These are phyloP conservation scores for Penicillium robsamsonii DNA, from an alignment of 495 filamentous ascomycete species.

Conservation along the genomic window DNA sequence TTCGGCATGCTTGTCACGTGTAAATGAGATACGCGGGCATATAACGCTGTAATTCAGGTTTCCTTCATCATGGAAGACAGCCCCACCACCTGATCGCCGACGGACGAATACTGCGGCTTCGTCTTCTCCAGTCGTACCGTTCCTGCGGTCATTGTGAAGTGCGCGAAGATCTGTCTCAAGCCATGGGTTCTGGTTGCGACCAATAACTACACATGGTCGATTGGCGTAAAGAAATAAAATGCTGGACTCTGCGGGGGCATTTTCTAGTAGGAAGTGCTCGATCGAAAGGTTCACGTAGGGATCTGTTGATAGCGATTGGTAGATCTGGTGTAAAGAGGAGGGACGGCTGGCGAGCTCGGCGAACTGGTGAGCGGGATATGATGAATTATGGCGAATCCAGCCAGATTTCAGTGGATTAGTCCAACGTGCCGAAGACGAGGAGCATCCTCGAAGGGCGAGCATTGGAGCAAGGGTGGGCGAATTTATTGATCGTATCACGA, in stretches of 20 bases:
- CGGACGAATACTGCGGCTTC: slow-evolving; percentile 66
- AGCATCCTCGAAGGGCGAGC: slow-evolving; percentile 18
- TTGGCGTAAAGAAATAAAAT: slow-evolving; percentile 88
- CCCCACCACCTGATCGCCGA: slow-evolving; percentile 81
- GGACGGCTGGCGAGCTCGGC: slow-evolving; percentile 42
- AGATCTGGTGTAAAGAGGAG: slow-evolving; percentile 62
- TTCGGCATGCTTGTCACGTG: slow-evolving; percentile 81
- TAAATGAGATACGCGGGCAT: slow-evolving; percentile 69
- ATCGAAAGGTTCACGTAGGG: slow-evolving; percentile 95
- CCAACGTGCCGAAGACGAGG: slow-evolving; percentile 3
- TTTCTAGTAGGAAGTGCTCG: slow-evolving; percentile 83
- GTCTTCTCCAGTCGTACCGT: slow-evolving; percentile 19
- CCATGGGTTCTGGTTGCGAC: slow-evolving; percentile 98
- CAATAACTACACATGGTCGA: slow-evolving; percentile 79
- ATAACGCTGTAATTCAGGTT: slow-evolving; percentile 95
- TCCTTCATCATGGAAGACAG: slow-evolving; percentile 88
- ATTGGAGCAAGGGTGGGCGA: slow-evolving; percentile 20
- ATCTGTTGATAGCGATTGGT: slow-evolving; percentile 68
- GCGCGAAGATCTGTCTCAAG: slow-evolving; percentile 74
- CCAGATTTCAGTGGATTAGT: background rate
- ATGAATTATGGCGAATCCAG: slow-evolving; percentile 34
- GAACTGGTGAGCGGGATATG: slow-evolving; percentile 37
- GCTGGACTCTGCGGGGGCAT: slow-evolving; percentile 64
- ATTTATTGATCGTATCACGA: slow-evolving; percentile 11
- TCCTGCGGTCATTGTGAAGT: slow-evolving; percentile 42